Evolutionary conservation across 768 basidiomycete genomes (phyloP), one percentile per base, ranked within the genome.

Genomic region (Paxillus involutus): DNA sequence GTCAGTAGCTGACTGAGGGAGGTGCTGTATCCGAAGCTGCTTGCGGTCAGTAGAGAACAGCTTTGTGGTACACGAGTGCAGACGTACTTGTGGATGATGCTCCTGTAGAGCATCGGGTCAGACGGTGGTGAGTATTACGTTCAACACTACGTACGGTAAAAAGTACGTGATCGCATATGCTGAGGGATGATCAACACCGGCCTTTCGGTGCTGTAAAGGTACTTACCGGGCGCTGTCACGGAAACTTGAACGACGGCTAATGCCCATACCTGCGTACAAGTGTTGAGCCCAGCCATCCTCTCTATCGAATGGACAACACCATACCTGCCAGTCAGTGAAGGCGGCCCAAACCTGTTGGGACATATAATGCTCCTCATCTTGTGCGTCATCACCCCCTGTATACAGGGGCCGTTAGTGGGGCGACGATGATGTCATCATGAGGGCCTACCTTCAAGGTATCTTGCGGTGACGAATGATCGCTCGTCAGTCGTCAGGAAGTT

Each of bases 81-180:
- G 35, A 47, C 46, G 6, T 58, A 81, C 81, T 69, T 69, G 24
- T 75, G 73, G 66, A 88, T 86, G 41, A 86, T 86, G 3, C 83
- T 81, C 42, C 85, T 86, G 45, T 11, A 11, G 21, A n/a, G 13
- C 10, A 44, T 26, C 37, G 44, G 11, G 32, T 26, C 10, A 50
- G 19, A 51, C 2, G 16, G 48, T 11, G n/a, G 10, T 37, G 48
- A 19, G n/a, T 17, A 33, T 30, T 57, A 11, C 56, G 19, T 30
- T 16, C 33, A 6, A n/a, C 19, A 39, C 6, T 1, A 77, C 86
- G 61, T 64, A 87, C 82, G 85, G 85, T 30, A 88, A 69, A 74
- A 89, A 89, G 24, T 87, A 70, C 0, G 86, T 85, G 44, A 86
- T 86, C 3, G 85, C 86, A 59, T 84, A 86, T 3, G 87, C 86